Conservation (phyloP, 306 rosid genomes). For the Betula pendula region DNA sequence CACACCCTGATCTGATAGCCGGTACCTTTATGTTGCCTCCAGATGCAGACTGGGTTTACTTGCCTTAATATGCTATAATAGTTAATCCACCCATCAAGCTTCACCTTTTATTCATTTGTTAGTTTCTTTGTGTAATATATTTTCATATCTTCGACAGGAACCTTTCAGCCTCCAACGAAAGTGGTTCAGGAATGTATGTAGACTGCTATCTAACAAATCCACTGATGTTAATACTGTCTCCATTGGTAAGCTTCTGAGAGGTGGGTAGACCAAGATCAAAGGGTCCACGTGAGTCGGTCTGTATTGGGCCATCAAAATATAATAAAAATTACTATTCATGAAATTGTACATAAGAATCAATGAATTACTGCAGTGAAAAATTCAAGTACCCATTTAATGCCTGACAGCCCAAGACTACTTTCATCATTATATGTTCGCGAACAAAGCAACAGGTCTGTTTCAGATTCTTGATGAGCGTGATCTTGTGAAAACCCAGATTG, state of each 20-base stretch:
- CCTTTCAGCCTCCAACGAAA: constrained; percentile 19
- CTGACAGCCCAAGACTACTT: constrained; percentile 78
- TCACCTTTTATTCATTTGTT: background rate
- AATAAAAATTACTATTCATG: constrained; percentile 18
- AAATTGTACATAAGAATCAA: constrained; percentile 11
- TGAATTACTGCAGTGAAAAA: constrained; percentile 5
- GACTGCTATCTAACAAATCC: constrained; percentile 53
- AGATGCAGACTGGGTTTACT: background rate
- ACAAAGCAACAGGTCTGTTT: constrained; percentile 40
- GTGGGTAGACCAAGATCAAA: constrained; percentile 76
- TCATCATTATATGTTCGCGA: constrained; percentile 53
- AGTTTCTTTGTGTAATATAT: constrained; percentile 9
- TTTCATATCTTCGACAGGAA: constrained; percentile 19
- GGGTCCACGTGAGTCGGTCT: constrained; percentile 80
- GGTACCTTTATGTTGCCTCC: background rate
- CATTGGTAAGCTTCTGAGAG: constrained; percentile 46
- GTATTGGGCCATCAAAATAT: constrained; percentile 26
- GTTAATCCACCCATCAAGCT: background rate
- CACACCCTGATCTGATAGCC: background rate
- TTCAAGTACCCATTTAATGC: constrained; percentile 77
- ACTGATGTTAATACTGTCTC: constrained; percentile 42
- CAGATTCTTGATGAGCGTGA: constrained; percentile 40
- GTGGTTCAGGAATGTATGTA: constrained; percentile 15
- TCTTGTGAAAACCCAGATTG: constrained; percentile 43
- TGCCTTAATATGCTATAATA: background rate